phyloP scores from a whole-genome alignment of 1,139 yeast genomes.

The Arxiozyma heterogenica region DNA sequence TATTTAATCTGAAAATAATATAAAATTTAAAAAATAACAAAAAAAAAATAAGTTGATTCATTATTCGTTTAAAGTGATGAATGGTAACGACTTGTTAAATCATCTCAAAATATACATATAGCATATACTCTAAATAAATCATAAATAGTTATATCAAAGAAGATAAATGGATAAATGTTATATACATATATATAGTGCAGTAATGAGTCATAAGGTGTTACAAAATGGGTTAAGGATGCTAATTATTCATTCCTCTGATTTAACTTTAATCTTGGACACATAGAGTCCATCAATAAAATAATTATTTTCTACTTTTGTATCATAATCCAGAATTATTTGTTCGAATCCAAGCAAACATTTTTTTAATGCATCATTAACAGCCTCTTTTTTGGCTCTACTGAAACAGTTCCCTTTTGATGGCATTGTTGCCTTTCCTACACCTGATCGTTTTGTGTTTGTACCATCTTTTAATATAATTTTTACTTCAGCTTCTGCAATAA shows the following conservation, averaged over 20 bases:
- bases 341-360: slow-evolving; percentile 25
- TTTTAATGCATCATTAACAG: slow-evolving; percentile 26
- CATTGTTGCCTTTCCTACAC: slow-evolving; percentile 22
- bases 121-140: no score
- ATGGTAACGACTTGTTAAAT: no score
- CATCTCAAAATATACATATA: no score
- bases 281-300: slow-evolving; percentile 27
- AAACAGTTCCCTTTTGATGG: slow-evolving; percentile 23
- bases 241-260: background rate
- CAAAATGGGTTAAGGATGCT: no score
- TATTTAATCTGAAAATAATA: no score
- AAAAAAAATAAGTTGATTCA: no score
- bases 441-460: slow-evolving; percentile 24
- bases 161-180: no score
- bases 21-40: no score
- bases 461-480: slow-evolving; percentile 27
- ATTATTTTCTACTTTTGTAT: slow-evolving; percentile 21
- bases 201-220: no score
- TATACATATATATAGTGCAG: no score
- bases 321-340: slow-evolving; percentile 23
- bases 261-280: slow-evolving; percentile 5
- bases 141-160: no score
- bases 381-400: slow-evolving; percentile 27
- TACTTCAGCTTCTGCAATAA: slow-evolving; percentile 26
- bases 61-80: background rate